Base-by-base conservation (phyloP, 2,329 filamentous ascomycete genomes). In the Cladosporium velox region DNA sequence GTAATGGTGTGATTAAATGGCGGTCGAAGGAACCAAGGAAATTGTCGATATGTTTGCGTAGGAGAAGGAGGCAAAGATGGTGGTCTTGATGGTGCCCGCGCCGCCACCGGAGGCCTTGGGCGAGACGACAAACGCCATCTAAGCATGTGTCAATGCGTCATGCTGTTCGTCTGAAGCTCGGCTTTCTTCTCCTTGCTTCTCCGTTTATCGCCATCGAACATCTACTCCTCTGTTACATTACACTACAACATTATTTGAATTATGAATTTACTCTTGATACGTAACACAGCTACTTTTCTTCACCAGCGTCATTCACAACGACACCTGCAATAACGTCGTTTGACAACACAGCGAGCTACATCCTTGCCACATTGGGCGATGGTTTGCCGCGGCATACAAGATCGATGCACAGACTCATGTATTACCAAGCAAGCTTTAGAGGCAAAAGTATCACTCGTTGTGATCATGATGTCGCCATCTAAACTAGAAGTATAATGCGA, bases 71-170 rank as follows among this genome's bases (percentile, higher is more conserved):
- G 52, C 30, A 55, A 55, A 55, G 52, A 34, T 55, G 52, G 52
- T 21, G 15, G 12, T 55, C 52, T 55, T 21, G 52, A 55, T 55
- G 52, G 28, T 55, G 52, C 32, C 28, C 52, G 30, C 52, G 52
- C 52, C 52, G 52, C 52, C 52, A 55, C 52, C 52, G 52, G 52
- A 30, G 52, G 52, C 52, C 28, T 55, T 21, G 52, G 28, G 52
- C 52, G 30, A 47, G 41, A 47, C n/a, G 2, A 10, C 41, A 47
- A 47, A 55, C 52, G 28, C 52, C 28, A 55, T 32, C 52, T 55
- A 55, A 32, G 52, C 52, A 55, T 55, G 52, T 55, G 52, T 55
- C 52, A 55, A 55, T 55, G 52, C 52, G 52, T 55, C 52, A 55
- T 55, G 41, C 41, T 47, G 41, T n/a, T 34, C 32, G 28, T 32